Evolutionary conservation across 495 filamentous ascomycete genomes (phyloP), one percentile per base, ranked within the genome.

Genomic region (Penicillium robsamsonii): DNA sequence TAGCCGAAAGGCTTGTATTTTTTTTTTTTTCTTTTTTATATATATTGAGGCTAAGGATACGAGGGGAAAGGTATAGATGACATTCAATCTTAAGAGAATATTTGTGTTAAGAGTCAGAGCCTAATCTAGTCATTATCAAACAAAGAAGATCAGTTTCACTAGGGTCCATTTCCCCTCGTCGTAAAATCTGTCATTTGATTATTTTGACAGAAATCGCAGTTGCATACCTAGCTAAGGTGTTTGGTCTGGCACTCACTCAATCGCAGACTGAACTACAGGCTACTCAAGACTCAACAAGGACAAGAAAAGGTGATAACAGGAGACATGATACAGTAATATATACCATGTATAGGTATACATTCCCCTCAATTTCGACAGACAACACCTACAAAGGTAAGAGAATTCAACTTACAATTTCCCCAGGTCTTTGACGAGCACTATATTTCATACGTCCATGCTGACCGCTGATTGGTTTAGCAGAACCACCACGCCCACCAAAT

Each of bases 381-480:
- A n/a, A 38, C n/a, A 38, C 13, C 13, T 37, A 37, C n/a, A 17
- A 17, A 38, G 6, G 15, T 9, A 17, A 8, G 35, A 17, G 0
- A 38, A 6, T 15, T 38, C 35, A 38, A 17, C 35, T 38, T 7
- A n/a, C 15, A n/a, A 37, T 37, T 30, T 18, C 45, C 45, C 45
- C 45, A 29, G 24, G 27, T 31, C 45, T 33, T 47, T 31, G 17
- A 31, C 15, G 4, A 13, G 41, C 20, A 18, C 12, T 7, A 17
- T 5, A 18, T 30, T 31, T 31, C 12, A 20, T 47, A 31, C 2
- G 15, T 12, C 45, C 29, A 31, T 33, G 10, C 45, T 20, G 10
- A 31, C 24, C 15, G 50, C 37, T 52, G 25, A 52, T 52, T 52
- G 50, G 50, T 12, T 41, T 2, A 40, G 4, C 31, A 30, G 15